Conservation (phyloP, 371 early-diverging fungal species). For the Saksenaea vasiformis region DNA sequence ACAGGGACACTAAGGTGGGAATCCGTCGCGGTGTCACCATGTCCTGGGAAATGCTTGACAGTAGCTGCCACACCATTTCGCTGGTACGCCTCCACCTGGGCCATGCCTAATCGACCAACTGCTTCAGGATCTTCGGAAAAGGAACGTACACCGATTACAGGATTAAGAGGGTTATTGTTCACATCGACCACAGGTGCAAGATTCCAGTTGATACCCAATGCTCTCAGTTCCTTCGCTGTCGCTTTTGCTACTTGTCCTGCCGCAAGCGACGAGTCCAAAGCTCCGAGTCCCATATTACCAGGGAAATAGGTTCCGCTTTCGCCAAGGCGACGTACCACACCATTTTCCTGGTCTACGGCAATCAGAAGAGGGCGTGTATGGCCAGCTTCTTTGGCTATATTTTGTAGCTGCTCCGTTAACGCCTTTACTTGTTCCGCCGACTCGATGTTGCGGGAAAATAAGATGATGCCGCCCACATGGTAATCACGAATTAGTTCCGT, state of each 20-base stretch:
- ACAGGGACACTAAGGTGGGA: conserved; percentile 53
- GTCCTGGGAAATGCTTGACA: conserved; percentile 55
- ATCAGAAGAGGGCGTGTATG: conserved; percentile 45
- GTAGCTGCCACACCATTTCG: conserved; percentile 32
- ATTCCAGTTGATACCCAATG: conserved; percentile 53
- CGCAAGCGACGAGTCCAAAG: conserved; percentile 27
- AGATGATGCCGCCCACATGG: conserved; percentile 46
- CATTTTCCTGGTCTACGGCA: conserved; percentile 54
- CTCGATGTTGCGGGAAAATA: conserved; percentile 52
- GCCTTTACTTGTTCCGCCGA: conserved; percentile 33
- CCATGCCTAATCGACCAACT: conserved; percentile 37
- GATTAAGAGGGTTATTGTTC: conserved; percentile 52
- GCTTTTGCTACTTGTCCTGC: conserved; percentile 40
- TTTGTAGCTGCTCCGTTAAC: conserved; percentile 33
- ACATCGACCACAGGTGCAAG: conserved; percentile 51
- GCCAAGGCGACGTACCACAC: conserved; percentile 50
- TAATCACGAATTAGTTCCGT: conserved; percentile 43
- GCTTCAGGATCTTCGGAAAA: conserved; percentile 41
- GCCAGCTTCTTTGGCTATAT: conserved; percentile 41
- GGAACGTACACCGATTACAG: conserved; percentile 53
- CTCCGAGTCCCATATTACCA: conserved; percentile 51
- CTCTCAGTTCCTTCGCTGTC: conserved; percentile 36
- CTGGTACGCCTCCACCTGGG: conserved; percentile 47
- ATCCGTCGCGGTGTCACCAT: conserved; percentile 56
- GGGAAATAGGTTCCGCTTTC: conserved; percentile 43